These are phyloP conservation scores for Chlorophyllum brunneum DNA, from an alignment of 768 basidiomycete species.

Conservation along the genomic window DNA sequence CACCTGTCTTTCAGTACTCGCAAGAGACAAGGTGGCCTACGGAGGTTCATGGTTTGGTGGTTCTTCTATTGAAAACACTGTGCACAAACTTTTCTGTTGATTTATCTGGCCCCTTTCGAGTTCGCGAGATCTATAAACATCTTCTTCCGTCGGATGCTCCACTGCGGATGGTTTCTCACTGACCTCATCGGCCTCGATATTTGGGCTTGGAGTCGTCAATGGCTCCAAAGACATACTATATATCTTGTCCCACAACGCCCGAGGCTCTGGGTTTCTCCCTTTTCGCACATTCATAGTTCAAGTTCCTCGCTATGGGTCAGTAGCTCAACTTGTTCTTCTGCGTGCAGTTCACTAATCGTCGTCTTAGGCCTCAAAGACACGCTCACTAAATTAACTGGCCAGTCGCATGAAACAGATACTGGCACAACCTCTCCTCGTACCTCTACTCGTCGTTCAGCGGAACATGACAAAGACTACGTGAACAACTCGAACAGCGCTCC, in stretches of 20 bases:
- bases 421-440: neutral
- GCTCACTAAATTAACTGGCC: neutral
- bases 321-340: neutral
- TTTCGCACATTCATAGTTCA: neutral
- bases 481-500: neutral
- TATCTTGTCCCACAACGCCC: neutral
- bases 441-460: neutral
- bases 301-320: neutral
- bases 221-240: slow-evolving; percentile 10
- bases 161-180: slow-evolving; percentile 2
- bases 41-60: too few relatives aligned
- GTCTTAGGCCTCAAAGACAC: neutral
- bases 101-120: too few relatives aligned
- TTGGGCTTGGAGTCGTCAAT: neutral
- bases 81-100: neutral
- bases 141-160: slow-evolving; percentile 1
- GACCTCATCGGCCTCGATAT: slow-evolving; percentile 6
- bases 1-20: too few relatives aligned
- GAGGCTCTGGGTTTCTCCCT: too few relatives aligned
- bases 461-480: neutral
- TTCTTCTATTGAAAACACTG: too few relatives aligned
- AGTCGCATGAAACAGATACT: neutral
- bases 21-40: too few relatives aligned
- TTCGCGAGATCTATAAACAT: too few relatives aligned
- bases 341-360: neutral